Base-by-base conservation (phyloP, 495 filamentous ascomycete species). In the Bacidia rubella region DNA sequence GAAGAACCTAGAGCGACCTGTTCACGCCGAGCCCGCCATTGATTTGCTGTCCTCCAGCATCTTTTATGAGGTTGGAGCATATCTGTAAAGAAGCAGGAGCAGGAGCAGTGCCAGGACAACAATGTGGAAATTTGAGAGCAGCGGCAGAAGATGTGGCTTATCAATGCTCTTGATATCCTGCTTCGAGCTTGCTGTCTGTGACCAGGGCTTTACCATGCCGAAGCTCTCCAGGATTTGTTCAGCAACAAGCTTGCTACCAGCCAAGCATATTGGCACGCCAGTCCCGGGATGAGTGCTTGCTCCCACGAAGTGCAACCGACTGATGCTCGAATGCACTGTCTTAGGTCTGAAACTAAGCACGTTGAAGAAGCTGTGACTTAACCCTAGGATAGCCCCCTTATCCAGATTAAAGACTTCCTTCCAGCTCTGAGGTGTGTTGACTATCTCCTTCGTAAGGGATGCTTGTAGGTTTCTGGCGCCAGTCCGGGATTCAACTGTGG, bases 201-300 rank as follows among this genome's bases (percentile, higher is more conserved):
- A 15, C 62, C 62, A 64, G 9, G 60, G 60, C 27, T 55, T 57
- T n/a, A 39, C 46, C 55, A 62, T 58, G 20, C 46, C 47, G 47
- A 62, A 56, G 1, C 55, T 54, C 29, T 63, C 63, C 4, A 78
- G 57, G 1, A 85, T 69, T 65, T 82, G 70, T 62, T 77, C 74
- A 39, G 66, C 66, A 0, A 79, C 78, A 52, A 86, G 69, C 64
- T 75, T 79, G 1, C 74, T 71, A 3, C 82, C 81, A 0, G 80
- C 79, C 11, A 86, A 65, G 42, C 76, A 74, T 52, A 85, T 81
- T 23, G 82, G 82, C 45, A 86, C 82, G 0, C 82, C 82, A 0
- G 82, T 84, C 1, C 82, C 82, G 0, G 82, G 82, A 70, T 86
- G 81, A 44, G 81, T 83, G 56, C 72, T 78, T 1, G 81, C 81